Base-by-base conservation (phyloP, 805 yeast species). In the Wickerhamiella qilinensis region DNA sequence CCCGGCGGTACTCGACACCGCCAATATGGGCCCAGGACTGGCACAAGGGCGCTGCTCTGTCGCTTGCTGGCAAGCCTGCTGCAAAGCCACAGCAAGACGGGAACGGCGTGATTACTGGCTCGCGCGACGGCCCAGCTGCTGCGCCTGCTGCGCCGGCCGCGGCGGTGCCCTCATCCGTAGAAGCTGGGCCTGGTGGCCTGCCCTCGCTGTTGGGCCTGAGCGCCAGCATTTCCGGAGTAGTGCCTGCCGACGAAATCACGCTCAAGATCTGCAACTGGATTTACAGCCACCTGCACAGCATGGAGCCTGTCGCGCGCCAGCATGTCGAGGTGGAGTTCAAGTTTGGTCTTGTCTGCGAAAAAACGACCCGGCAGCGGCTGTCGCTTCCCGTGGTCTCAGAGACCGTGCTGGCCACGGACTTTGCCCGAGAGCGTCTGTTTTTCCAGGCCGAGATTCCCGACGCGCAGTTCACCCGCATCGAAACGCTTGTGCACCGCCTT, bases 251-350 rank as follows among this genome's bases (percentile, higher is more conserved):
- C 51, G 88, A 83, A 49, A 64, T 82, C 42, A 79, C 86, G 4
- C 72, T 86, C 51, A 73, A 81, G 25, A 73, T 86, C 5, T 79
- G 91, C 18, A 83, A 78, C 48, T 86, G 96, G 96, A 67, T 86
- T 7, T 85, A 79, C 64, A 85, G 93, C 16, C 77, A 81, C 45
- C 65, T 84, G 35, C 67, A 67, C 33, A 44, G 46, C 27, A 38
- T 59, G 35, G 47, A 38, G 2, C 46, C 41, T 3, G 47, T 46
- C 4, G 45, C 46, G n/a, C 46, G 54, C 5, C 29, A 42, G 14
- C 42, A 46, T 29, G 40, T 55, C 4, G 81, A 81, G 25, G 68
- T 82, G 30, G 64, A 59, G 46, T 47, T 57, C 47, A 58, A 58
- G 39, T 37, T 59, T 11, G 64, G 64, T 20, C 33, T 38, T 2